phyloP scores from a whole-genome alignment of 495 filamentous ascomycete genomes.

The Xylaria nigripes region DNA sequence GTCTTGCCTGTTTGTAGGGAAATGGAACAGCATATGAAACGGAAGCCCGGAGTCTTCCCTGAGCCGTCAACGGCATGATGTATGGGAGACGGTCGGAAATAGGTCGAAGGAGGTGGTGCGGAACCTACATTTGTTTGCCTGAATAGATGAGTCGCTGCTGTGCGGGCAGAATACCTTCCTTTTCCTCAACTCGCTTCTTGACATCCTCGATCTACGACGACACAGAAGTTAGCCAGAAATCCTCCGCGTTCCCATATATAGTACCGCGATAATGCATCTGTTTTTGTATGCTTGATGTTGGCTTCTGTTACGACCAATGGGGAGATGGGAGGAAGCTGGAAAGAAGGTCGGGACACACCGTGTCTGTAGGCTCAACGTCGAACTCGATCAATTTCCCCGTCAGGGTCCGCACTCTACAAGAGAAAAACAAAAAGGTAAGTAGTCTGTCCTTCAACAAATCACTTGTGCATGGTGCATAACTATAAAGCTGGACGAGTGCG shows the following conservation, averaged over 20 bases:
- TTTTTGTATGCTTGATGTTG: not conserved
- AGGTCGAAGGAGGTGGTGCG: not conserved
- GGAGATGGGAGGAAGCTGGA: not conserved
- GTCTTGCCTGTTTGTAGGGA: not conserved
- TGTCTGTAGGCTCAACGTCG: constrained; percentile 86
- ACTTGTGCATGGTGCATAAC: not conserved
- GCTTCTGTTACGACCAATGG: not conserved
- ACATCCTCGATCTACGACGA: constrained; percentile 69
- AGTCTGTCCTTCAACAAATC: not conserved
- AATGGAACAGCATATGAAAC: too few species aligned
- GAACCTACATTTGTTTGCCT: constrained; percentile 87
- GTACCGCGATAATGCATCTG: not conserved
- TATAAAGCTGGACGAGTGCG: not conserved
- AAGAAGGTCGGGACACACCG: constrained; percentile 44
- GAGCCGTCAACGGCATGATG: not conserved
- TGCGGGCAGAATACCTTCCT: constrained; percentile 94
- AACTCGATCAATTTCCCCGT: constrained; percentile 98
- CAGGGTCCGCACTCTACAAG: constrained; percentile 80
- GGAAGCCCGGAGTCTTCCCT: not conserved
- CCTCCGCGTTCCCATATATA: not conserved
- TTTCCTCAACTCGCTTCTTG: constrained; percentile 98
- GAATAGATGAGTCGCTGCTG: constrained; percentile 95
- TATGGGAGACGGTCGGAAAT: not conserved
- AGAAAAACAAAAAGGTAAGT: not conserved
- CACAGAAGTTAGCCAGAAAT: not conserved